These are phyloP conservation scores for Barnettozyma wickerhamii DNA, from an alignment of 805 yeast genomes.

Conservation along the genomic window DNA sequence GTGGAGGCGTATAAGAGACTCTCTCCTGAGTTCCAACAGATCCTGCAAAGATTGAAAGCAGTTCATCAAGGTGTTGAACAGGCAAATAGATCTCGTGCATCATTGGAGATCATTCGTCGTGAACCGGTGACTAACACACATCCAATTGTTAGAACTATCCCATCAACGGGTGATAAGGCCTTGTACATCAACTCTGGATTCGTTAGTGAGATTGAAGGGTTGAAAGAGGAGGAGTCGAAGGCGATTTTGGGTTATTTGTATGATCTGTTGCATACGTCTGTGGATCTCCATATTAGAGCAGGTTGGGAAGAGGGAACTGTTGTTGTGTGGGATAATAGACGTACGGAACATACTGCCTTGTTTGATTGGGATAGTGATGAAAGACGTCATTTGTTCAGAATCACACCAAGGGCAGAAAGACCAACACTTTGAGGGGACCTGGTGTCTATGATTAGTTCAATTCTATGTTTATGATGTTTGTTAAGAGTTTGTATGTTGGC, in stretches of 20 bases:
- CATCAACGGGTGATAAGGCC: conserved; percentile 54
- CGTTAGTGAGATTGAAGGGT: conserved; percentile 56
- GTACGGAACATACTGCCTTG: conserved; percentile 56
- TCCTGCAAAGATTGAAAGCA: conserved; percentile 52
- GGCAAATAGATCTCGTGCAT: conserved; percentile 40
- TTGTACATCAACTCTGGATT: conserved; percentile 51
- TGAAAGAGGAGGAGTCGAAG: conserved; percentile 62
- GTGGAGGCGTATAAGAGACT: conserved; percentile 59
- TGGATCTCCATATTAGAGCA: conserved; percentile 58
- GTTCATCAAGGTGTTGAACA: conserved; percentile 61
- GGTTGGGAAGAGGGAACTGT: conserved; percentile 59
- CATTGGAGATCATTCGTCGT: conserved; percentile 54
- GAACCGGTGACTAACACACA: conserved; percentile 53
- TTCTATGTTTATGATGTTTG: conserved; percentile 1
- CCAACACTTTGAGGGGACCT: neutral
- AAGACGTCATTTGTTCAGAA: neutral
- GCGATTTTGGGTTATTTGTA: conserved; percentile 49
- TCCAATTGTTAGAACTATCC: conserved; percentile 61
- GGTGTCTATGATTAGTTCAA: neutral
- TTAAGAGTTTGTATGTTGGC: conserved; percentile 3
- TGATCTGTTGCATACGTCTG: conserved; percentile 39
- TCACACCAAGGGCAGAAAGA: neutral
- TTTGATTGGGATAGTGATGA: conserved; percentile 36
- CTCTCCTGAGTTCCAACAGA: conserved; percentile 51
- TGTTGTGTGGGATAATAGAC: conserved; percentile 68